Evolutionary conservation across 2,329 filamentous ascomycete genomes (phyloP).

Genomic region (Exophiala phaeomuriformis): DNA sequence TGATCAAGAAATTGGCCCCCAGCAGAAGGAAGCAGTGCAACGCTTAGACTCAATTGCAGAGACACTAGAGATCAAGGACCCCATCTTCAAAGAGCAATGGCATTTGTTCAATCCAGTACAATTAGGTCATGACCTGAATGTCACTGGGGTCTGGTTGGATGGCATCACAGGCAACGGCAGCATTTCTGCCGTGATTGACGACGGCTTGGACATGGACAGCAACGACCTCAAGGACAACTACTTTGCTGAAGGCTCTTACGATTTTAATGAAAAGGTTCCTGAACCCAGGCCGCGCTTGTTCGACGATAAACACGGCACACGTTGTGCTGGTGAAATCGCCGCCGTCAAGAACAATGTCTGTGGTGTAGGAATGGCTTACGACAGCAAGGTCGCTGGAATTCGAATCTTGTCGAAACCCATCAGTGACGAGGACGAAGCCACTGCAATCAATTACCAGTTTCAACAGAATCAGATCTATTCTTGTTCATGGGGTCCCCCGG

Average conservation of each 20-base stretch:
- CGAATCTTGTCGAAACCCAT: slow-evolving; percentile 89
- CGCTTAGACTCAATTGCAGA: slow-evolving; percentile 55
- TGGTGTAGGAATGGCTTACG: slow-evolving; percentile 91
- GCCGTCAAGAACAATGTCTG: slow-evolving; percentile 90
- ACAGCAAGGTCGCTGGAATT: slow-evolving; percentile 81
- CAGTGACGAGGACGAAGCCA: slow-evolving; percentile 83
- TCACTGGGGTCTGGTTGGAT: slow-evolving; percentile 86
- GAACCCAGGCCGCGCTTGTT: slow-evolving; percentile 74
- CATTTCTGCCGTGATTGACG: slow-evolving; percentile 90
- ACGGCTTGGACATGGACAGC: slow-evolving; percentile 93
- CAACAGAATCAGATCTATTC: slow-evolving; percentile 95
- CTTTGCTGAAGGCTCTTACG: slow-evolving; percentile 84
- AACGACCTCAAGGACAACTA: slow-evolving; percentile 89
- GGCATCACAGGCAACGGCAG: slow-evolving; percentile 84
- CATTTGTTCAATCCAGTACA: slow-evolving; percentile 81
- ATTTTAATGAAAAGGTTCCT: slow-evolving; percentile 80
- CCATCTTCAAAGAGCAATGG: slow-evolving; percentile 92
- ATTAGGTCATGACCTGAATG: slow-evolving; percentile 84
- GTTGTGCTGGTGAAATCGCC: slow-evolving; percentile 89
- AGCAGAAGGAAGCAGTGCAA: slow-evolving; percentile 45
- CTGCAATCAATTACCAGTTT: slow-evolving; percentile 85
- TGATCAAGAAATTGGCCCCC: slow-evolving; percentile 21
- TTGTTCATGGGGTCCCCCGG: slow-evolving; percentile 95
- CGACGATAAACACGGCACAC: slow-evolving; percentile 85
- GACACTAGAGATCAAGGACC: slow-evolving; percentile 70